Evolutionary conservation across 768 basidiomycete genomes (phyloP).

Genomic region (Cyclocybe aegerita): DNA sequence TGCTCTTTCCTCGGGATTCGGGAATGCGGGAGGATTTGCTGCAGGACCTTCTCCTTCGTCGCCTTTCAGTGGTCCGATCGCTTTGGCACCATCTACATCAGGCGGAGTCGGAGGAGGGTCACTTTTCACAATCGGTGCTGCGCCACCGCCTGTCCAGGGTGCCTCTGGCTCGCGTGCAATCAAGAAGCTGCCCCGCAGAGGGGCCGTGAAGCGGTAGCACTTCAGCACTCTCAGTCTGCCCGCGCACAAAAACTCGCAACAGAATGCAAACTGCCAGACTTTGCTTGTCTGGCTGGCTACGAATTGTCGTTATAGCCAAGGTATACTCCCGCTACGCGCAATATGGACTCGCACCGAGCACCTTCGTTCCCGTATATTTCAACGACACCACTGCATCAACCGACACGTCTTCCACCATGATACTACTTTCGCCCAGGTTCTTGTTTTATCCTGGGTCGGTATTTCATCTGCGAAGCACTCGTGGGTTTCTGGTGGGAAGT

Average conservation of each 20-base stretch:
- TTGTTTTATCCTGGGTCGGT: conserved; percentile 15
- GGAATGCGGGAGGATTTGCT: conserved; percentile 31
- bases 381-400: conserved; percentile 1
- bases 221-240: neutral
- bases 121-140: conserved; percentile 63
- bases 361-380: conserved; percentile 8
- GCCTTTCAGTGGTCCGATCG: conserved; percentile 43
- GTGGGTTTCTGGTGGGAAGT: conserved; percentile 1
- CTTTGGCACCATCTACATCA: conserved; percentile 33
- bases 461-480: conserved; percentile 1
- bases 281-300: neutral
- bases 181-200: conserved; percentile 55
- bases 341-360: conserved; percentile 15
- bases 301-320: conserved; percentile 6
- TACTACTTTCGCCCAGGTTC: conserved; percentile 13
- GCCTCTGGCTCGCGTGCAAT: conserved; percentile 37
- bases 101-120: conserved; percentile 36
- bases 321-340: conserved; percentile 9
- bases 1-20: conserved; percentile 39
- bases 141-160: conserved; percentile 36
- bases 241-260: conserved; percentile 2
- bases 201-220: conserved; percentile 36
- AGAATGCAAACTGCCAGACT: conserved; percentile 6
- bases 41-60: conserved; percentile 40
- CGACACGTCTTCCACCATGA: conserved; percentile 7